Base-by-base conservation (phyloP, 371 early-diverging fungal genomes). In the Mucor piriformis region DNA sequence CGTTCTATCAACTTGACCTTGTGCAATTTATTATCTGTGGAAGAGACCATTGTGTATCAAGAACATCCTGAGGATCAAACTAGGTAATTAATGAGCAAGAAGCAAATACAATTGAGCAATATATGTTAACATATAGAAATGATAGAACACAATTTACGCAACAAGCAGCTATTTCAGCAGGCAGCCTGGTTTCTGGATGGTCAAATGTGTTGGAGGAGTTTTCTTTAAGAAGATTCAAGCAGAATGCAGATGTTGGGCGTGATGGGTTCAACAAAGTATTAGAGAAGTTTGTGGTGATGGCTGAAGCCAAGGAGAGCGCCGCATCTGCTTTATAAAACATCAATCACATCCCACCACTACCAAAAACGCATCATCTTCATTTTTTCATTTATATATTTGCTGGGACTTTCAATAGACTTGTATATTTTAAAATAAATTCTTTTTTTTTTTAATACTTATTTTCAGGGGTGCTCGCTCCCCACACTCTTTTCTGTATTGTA, bases 201-300 rank as follows among this genome's bases (percentile, higher is more conserved):
- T 86, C 89, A 1, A 74, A 79, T 27, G 72, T 88, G 25, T 66
- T 95, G 7, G 97, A 96, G 72, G 93, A 94, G 52, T 87, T 89
- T 37, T 90, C 89, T 53, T 70, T 92, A 57, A 84, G 75, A 49
- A 80, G 93, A 32, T 96, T 95, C 81, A 58, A 87, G 61, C 85
- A 88, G 47, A 96, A 96, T 69, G 93, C 96, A 5, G 79, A 76
- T 4, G 67, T 84, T 35, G 92, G 91, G 1, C 76, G 78, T 54
- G 75, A 74, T 27, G 91, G 88, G 25, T 85, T 91, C 38, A 84
- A 80, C 58, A 83, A 81, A 56, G 91, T 89, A 6, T 61, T 91
- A 12, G 84, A 87, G 35, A 74, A 75, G 7, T 72, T 74, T 61
- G 72, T 64, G 16, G 62, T 64, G 21, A 68, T 70, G 64, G 60